Base-by-base conservation (phyloP, 2,329 filamentous ascomycete genomes). In the Botrytis hyacinthi region DNA sequence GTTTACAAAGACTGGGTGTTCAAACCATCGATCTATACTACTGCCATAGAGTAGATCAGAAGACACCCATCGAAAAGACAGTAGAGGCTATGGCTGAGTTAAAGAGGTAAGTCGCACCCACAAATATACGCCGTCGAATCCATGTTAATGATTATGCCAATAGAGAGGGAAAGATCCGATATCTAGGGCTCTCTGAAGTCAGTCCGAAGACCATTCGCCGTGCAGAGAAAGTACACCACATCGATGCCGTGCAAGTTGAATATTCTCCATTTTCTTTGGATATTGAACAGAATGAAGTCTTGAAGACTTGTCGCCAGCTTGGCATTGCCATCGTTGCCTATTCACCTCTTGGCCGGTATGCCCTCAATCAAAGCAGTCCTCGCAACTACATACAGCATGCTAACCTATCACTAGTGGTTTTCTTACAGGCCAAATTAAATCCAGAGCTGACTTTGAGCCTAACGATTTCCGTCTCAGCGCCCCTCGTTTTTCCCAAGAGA, bases 271-370 rank as follows among this genome's bases (percentile, higher is more conserved):
- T 86, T 79, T 80, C 84, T 7, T 83, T 91, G 51, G 86, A 89
- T 51, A 88, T 92, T 74, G 90, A 93, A 78, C 79, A 82, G 8
- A 85, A 84, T 1, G 79, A 84, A 37, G 81, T 91, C 1, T 82
- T 91, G 1, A 80, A 83, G 40, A 88, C 88, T 0, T 87, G 84
- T 74, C 84, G 86, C 26, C 87, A 90, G 77, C 85, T 91, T 3
- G 88, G 88, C 1, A 82, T 89, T 4, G 82, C 87, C 1, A 81
- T 88, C 6, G 84, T 92, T 3, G 85, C 87, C 1, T 90, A 89
- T 81, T 86, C 85, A 20, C 89, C 89, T 2, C 84, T 92, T 6
- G 88, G 88, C 3, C 71, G 71, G 71, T 73, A 73, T 18, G 65
- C 22, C 2, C 29, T 40, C 84, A 57, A 60, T 29, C 29, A 7